phyloP scores from a whole-genome alignment of 345 rosid genomes.

The Noccaea bulbosa region DNA sequence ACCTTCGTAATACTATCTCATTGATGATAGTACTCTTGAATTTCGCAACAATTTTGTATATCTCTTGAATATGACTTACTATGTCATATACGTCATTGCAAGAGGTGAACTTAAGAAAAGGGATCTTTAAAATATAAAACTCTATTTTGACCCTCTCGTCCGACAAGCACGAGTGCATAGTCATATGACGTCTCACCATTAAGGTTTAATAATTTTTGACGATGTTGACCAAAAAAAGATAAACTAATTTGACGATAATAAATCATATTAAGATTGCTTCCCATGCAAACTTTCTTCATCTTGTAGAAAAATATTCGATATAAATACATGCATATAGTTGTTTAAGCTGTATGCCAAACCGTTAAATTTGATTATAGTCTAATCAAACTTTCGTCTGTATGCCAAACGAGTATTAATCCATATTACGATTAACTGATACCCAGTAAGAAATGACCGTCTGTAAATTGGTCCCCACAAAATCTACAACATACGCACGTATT shows the following conservation, averaged over 20 bases:
- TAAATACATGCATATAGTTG: too few species aligned
- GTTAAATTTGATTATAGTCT: too few species aligned
- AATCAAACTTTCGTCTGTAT: too few species aligned
- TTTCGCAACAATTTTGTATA: background rate
- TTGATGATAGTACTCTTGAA: background rate
- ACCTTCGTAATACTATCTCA: background rate
- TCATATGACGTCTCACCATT: slow-evolving; percentile 29
- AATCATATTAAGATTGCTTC: slow-evolving; percentile 31
- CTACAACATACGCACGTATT: slow-evolving; percentile 26
- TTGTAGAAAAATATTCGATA: slow-evolving; percentile 7
- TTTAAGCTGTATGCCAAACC: too few species aligned
- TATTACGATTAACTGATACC: background rate
- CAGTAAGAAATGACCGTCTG: slow-evolving; percentile 10
- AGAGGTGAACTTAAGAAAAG: background rate
- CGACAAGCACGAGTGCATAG: slow-evolving; percentile 12
- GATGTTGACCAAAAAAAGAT: background rate
- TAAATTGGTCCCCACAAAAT: slow-evolving; percentile 31
- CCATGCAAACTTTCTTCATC: slow-evolving; percentile 38
- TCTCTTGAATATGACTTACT: background rate
- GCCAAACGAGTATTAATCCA: background rate
- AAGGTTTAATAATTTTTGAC: background rate
- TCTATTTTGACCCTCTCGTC: slow-evolving; percentile 5
- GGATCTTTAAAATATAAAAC: background rate
- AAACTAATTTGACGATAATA: slow-evolving; percentile 3
- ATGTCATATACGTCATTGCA: background rate